Conservation (phyloP, 1,139 yeast genomes). For the Eremothecium sinecaudum region DNA sequence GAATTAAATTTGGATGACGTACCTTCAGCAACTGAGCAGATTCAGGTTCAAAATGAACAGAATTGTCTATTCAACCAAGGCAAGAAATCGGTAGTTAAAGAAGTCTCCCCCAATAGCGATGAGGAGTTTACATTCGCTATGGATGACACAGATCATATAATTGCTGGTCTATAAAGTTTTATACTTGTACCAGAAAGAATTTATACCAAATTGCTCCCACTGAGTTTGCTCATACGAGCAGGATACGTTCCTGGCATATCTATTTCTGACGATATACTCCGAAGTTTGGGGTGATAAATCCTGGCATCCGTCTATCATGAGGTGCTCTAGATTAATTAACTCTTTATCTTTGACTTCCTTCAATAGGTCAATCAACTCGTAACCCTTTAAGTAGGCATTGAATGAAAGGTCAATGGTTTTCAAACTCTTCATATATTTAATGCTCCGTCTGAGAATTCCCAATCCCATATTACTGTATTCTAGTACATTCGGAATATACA, state of each 20-base stretch:
- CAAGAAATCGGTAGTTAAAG: too few relatives aligned
- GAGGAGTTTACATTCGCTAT: too few relatives aligned
- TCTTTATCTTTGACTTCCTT: conserved; percentile 15
- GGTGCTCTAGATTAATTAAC: conserved; percentile 15
- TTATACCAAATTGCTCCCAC: conserved; percentile 27
- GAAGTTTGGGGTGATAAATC: conserved; percentile 26
- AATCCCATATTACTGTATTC: conserved; percentile 19
- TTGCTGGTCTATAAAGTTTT: background rate
- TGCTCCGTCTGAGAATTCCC: conserved; percentile 12
- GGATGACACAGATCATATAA: too few relatives aligned
- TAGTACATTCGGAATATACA: conserved; percentile 23
- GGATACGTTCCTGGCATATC: conserved; percentile 17
- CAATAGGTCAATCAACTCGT: conserved; percentile 23
- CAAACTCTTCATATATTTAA: conserved; percentile 13
- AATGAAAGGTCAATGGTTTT: conserved; percentile 24
- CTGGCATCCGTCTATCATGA: conserved; percentile 24
- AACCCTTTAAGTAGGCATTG: conserved; percentile 27
- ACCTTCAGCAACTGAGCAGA: too few relatives aligned
- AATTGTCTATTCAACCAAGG: too few relatives aligned
- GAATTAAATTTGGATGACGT: too few relatives aligned
- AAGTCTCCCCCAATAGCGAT: too few relatives aligned
- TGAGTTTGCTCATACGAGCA: conserved; percentile 24
- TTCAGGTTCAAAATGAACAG: too few relatives aligned
- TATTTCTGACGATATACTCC: conserved; percentile 17
- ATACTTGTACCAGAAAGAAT: conserved; percentile 16